Evolutionary conservation across 2,329 filamentous ascomycete genomes (phyloP).

Genomic region (Lachnellula willkommii): DNA sequence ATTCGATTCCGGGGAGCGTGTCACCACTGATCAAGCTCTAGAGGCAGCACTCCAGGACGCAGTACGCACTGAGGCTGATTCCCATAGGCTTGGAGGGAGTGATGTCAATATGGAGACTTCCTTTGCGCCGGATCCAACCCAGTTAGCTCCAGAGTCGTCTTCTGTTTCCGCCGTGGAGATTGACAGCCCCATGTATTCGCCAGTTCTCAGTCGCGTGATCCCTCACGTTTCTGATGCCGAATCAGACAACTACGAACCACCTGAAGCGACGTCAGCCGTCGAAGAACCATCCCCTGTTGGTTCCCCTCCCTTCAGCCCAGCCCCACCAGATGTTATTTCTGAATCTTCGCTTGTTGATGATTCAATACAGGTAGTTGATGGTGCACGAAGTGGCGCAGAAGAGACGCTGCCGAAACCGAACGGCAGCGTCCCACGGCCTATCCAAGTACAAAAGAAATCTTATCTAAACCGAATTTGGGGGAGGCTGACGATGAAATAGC

Average conservation of each 20-base stretch:
- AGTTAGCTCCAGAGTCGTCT: conserved; percentile 9
- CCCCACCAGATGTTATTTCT: conserved; percentile 30
- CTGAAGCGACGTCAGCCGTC: conserved; percentile 35
- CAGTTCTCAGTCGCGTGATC: conserved; percentile 16
- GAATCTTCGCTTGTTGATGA: conserved; percentile 19
- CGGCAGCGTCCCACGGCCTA: conserved; percentile 12
- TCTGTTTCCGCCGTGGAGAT: conserved; percentile 11
- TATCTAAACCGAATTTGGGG: conserved; percentile 13
- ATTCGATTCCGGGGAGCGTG: background rate
- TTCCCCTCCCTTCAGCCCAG: conserved; percentile 40
- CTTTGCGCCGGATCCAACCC: conserved; percentile 16
- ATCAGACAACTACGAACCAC: conserved; percentile 54
- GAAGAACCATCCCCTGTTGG: conserved; percentile 15
- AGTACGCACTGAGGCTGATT: conserved; percentile 26
- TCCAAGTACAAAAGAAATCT: conserved; percentile 23
- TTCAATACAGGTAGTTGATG: conserved; percentile 26
- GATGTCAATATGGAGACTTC: conserved; percentile 24
- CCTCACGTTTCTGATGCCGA: conserved; percentile 10
- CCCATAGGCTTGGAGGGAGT: conserved; percentile 8
- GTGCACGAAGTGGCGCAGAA: conserved; percentile 16
- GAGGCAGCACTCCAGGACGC: conserved; percentile 27
- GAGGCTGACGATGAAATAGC: conserved; percentile 23
- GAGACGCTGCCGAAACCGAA: conserved; percentile 12
- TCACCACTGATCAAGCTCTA: conserved; percentile 18
- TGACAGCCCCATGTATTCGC: conserved; percentile 23